Evolutionary conservation across 1,139 yeast genomes (phyloP).

Genomic region (Lodderomyces pseudojiufengensis): DNA sequence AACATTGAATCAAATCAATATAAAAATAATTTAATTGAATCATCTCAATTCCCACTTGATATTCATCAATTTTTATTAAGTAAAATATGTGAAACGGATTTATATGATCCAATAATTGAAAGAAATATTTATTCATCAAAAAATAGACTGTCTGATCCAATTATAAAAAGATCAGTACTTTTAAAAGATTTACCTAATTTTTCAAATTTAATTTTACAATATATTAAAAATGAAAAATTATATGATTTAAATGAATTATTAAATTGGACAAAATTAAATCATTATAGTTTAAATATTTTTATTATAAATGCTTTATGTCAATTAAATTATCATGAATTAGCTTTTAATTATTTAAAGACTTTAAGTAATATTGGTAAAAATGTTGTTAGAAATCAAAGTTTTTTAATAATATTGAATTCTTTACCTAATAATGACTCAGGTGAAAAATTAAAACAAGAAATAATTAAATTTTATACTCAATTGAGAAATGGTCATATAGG

Average conservation of each 20-base stretch:
- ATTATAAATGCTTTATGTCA: conserved; percentile 28
- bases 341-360: conserved; percentile 22
- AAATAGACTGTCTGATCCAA: too few species aligned
- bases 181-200: conserved; percentile 33
- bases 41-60: conserved; percentile 10
- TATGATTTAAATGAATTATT: conserved; percentile 4
- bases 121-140: conserved; percentile 26
- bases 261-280: conserved; percentile 16
- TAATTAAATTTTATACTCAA: conserved; percentile 1
- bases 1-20: conserved; percentile 19
- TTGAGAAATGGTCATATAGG: conserved; percentile 2
- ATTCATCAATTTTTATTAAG: conserved; percentile 19
- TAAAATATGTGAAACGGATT: conserved; percentile 10
- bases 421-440: background rate
- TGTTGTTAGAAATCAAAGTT: conserved; percentile 8
- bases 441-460: background rate
- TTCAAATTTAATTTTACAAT: conserved; percentile 17
- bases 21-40: conserved; percentile 3
- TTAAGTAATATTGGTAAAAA: conserved; percentile 7
- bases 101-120: conserved; percentile 27
- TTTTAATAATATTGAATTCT: conserved; percentile 6
- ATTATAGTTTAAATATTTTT: conserved; percentile 24
- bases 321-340: conserved; percentile 22
- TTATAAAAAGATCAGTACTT: conserved; percentile 25
- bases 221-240: conserved; percentile 12